A percentile compares a stretch with the other conserved stretches of the same genome.
Evolutionary conservation across 495 filamentous ascomycete genomes (phyloP).

Genomic region (Penicillium antarcticum): DNA sequence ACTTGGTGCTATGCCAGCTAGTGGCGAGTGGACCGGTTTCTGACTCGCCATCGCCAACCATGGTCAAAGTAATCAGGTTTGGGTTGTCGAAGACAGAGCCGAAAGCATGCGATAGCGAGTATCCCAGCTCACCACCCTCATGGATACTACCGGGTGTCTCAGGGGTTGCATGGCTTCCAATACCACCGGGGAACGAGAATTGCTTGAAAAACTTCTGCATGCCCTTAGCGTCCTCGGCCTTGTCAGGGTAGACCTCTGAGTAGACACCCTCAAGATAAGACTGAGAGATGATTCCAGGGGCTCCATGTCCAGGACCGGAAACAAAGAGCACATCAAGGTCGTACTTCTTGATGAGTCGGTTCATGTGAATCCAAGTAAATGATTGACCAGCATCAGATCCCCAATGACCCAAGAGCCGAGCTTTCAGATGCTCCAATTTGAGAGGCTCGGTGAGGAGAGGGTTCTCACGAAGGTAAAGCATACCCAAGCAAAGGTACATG

Average conservation of each 20-base stretch:
- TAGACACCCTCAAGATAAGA: conserved; percentile 75
- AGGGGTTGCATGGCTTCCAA: conserved; percentile 69
- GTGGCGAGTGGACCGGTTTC: conserved; percentile 72
- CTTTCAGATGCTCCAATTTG: conserved; percentile 61
- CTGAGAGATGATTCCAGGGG: conserved; percentile 65
- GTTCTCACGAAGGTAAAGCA: conserved; percentile 71
- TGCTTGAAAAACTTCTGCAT: conserved; percentile 72
- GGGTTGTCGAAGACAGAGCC: conserved; percentile 69
- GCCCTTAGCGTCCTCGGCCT: conserved; percentile 59
- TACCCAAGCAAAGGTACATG: conserved; percentile 68
- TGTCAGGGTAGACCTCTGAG: conserved; percentile 67
- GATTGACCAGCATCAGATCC: conserved; percentile 70
- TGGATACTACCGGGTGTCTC: conserved; percentile 72
- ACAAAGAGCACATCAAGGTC: conserved; percentile 66
- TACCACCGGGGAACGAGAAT: conserved; percentile 73
- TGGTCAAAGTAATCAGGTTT: conserved; percentile 63
- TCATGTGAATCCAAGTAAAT: conserved; percentile 76
- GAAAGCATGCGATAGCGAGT: conserved; percentile 71
- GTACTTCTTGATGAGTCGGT: conserved; percentile 73
- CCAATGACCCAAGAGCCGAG: conserved; percentile 69
- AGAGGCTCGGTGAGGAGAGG: conserved; percentile 63
- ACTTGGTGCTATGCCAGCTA: conserved; percentile 74
- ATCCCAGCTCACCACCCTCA: conserved; percentile 75
- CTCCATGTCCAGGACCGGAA: conserved; percentile 71
- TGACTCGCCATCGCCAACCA: conserved; percentile 73